A percentile compares a stretch with the other conserved stretches of the same genome.
Evolutionary conservation across 495 filamentous ascomycete genomes (phyloP).

Genomic region (Penicillium atrosanguineum): DNA sequence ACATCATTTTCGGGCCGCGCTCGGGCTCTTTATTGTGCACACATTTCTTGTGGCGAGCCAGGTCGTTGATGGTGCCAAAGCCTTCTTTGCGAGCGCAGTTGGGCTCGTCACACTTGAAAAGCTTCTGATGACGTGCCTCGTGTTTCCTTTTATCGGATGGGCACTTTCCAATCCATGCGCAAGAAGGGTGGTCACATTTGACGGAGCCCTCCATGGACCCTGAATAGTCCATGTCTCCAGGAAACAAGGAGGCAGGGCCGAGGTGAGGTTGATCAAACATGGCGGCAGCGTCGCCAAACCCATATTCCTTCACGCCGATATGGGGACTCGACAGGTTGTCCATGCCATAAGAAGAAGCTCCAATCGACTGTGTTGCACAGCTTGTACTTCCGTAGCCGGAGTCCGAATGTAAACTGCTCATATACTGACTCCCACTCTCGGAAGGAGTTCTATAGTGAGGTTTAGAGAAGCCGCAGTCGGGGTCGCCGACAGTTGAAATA

Average conservation of each 20-base stretch:
- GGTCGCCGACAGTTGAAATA: constrained; percentile 11
- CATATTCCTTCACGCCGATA: constrained; percentile 24
- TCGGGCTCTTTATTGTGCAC: constrained; percentile 59
- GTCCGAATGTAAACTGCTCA: constrained; percentile 48
- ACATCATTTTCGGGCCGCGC: constrained; percentile 57
- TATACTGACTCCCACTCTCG: constrained; percentile 55
- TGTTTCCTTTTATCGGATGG: constrained; percentile 67
- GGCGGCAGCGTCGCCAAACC: constrained; percentile 18
- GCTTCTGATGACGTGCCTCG: constrained; percentile 70
- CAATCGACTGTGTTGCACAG: constrained; percentile 46
- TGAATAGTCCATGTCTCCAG: constrained; percentile 8
- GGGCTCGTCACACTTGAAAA: constrained; percentile 61
- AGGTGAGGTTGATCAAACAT: constrained; percentile 15
- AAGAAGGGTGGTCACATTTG: constrained; percentile 35
- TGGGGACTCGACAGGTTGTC: constrained; percentile 33
- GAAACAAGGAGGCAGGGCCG: constrained; percentile 9
- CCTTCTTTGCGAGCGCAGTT: constrained; percentile 62
- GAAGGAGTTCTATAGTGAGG: constrained; percentile 42
- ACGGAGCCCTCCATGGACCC: constrained; percentile 25
- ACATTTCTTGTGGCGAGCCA: constrained; percentile 68
- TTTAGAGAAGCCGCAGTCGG: constrained; percentile 26
- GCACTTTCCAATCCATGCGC: constrained; percentile 41
- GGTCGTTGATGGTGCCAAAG: constrained; percentile 81
- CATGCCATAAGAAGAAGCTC: constrained; percentile 27
- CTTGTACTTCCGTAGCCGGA: constrained; percentile 61